phyloP scores from a whole-genome alignment of 2,329 filamentous ascomycete genomes.

The Verticillium zaregamsianum region DNA sequence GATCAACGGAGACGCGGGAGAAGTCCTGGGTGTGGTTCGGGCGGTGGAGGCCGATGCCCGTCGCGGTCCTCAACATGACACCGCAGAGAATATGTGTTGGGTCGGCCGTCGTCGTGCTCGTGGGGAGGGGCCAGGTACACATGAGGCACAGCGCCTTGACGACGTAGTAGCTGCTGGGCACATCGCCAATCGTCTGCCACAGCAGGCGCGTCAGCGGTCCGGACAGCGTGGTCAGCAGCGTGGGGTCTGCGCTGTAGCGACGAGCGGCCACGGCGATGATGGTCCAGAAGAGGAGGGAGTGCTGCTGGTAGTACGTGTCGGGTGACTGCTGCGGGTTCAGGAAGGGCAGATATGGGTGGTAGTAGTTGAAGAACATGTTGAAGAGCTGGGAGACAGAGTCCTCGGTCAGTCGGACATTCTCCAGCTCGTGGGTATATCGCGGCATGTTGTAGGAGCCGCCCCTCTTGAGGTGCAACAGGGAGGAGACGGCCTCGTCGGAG shows the following conservation, averaged over 20 bases:
- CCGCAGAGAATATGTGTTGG: constrained; percentile 78
- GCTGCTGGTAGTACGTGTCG: constrained; percentile 72
- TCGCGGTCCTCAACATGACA: constrained; percentile 83
- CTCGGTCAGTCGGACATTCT: constrained; percentile 61
- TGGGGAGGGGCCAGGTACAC: constrained; percentile 79
- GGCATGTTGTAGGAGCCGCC: constrained; percentile 58
- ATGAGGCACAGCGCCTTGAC: constrained; percentile 77
- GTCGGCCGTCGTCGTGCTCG: constrained; percentile 75
- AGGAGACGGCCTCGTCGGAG: constrained; percentile 65
- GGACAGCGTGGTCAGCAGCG: constrained; percentile 63
- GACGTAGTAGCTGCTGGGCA: constrained; percentile 74
- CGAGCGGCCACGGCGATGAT: constrained; percentile 72
- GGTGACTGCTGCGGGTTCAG: constrained; percentile 63
- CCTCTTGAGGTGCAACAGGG: constrained; percentile 61
- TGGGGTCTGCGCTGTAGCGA: constrained; percentile 60
- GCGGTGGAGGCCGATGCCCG: constrained; percentile 76
- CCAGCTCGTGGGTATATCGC: constrained; percentile 56
- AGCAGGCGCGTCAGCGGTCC: constrained; percentile 66
- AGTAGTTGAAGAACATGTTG: constrained; percentile 69
- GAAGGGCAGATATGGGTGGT: constrained; percentile 75
- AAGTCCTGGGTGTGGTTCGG: constrained; percentile 82
- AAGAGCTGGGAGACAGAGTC: constrained; percentile 63
- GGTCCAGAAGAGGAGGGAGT: constrained; percentile 81
- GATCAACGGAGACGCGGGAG: constrained; percentile 67
- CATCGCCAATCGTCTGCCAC: constrained; percentile 73